Conservation (phyloP, 208 protist genomes). For the Acanthamoeba healyi region DNA sequence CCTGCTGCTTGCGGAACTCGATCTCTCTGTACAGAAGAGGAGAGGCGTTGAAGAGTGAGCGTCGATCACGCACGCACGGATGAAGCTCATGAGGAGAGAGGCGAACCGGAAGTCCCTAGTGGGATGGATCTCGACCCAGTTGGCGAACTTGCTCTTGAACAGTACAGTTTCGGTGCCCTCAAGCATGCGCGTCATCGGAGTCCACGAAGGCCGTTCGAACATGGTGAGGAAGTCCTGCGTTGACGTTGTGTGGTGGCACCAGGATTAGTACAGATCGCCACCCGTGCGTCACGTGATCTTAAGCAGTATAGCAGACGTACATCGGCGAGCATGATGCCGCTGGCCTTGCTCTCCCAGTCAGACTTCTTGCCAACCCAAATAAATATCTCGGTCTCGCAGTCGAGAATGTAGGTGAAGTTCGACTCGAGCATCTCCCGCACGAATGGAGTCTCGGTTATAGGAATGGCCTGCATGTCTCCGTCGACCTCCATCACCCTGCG, state of each 20-base stretch:
- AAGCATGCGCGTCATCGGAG: constrained; percentile 72
- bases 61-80: background rate
- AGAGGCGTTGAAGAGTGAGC: no score
- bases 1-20: constrained; percentile 69
- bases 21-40: constrained; percentile 39
- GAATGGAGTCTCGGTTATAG: constrained; percentile 23
- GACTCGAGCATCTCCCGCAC: constrained; percentile 71
- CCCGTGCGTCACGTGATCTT: no score
- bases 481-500: constrained; percentile 65
- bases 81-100: background rate
- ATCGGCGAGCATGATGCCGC: constrained; percentile 70
- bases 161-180: constrained; percentile 71
- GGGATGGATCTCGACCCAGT: constrained; percentile 68
- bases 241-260: background rate
- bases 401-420: constrained; percentile 80
- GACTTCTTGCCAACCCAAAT: constrained; percentile 83
- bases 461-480: constrained; percentile 66
- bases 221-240: constrained; percentile 68
- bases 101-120: background rate
- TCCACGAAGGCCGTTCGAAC: constrained; percentile 74
- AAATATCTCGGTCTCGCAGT: constrained; percentile 83
- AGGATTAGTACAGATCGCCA: no score
- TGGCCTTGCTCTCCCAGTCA: constrained; percentile 74
- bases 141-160: constrained; percentile 76
- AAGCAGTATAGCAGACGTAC: background rate